Conservation (phyloP, 495 filamentous ascomycete genomes). For the Chaetomium fimeti region DNA sequence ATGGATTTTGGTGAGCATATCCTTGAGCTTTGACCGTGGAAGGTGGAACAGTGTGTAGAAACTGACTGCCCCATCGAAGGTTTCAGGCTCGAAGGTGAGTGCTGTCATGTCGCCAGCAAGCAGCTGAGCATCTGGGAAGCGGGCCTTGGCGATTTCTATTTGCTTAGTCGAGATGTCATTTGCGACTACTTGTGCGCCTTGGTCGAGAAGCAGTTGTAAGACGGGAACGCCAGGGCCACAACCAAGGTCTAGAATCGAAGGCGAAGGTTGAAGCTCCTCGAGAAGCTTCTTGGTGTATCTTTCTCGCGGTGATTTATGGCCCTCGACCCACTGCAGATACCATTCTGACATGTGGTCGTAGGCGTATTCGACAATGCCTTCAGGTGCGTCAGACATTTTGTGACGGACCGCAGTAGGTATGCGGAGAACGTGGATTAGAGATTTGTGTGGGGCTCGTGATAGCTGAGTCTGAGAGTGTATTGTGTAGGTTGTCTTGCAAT, state of each 20-base stretch:
- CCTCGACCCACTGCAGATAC: conserved; percentile 1
- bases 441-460: too few relatives aligned
- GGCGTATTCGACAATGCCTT: neutral
- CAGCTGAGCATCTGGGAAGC: neutral
- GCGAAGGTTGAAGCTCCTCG: neutral
- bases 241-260: neutral
- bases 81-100: neutral
- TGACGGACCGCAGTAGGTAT: too few relatives aligned
- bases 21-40: neutral
- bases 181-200: neutral
- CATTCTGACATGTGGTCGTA: conserved; percentile 1
- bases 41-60: conserved; percentile 3
- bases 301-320: neutral
- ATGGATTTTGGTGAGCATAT: neutral
- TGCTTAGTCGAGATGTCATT: conserved; percentile 8
- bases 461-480: too few relatives aligned
- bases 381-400: neutral
- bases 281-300: neutral
- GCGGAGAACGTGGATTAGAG: too few relatives aligned
- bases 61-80: conserved; percentile 3
- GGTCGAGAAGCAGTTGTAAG: neutral
- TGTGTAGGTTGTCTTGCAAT: too few relatives aligned
- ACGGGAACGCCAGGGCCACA: neutral
- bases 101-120: neutral
- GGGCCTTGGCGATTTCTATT: neutral